Percentiles rank a stretch among this genome's conserved stretches.
Conservation (phyloP, 1,139 yeast genomes). For the Hanseniaspora gamundiae region DNA sequence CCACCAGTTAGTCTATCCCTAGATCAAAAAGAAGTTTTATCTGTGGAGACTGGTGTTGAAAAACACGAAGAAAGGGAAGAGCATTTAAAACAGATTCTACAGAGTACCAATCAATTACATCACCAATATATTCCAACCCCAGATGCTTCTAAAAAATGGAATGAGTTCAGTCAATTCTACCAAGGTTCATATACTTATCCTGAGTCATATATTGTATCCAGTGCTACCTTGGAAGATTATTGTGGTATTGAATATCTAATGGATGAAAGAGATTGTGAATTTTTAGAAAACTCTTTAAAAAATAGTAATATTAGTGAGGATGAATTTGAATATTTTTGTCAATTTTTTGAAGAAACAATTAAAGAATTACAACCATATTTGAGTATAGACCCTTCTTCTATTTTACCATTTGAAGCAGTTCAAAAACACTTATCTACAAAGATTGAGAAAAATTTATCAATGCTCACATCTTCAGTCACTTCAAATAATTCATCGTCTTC, state of each 20-base stretch:
- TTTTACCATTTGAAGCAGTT: constrained; percentile 60
- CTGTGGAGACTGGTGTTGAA: constrained; percentile 96
- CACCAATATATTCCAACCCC: constrained; percentile 84
- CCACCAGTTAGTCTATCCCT: constrained; percentile 3
- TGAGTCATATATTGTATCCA: constrained; percentile 68
- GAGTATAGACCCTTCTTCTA: constrained; percentile 69
- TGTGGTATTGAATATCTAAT: constrained; percentile 76
- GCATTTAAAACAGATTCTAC: constrained; percentile 74
- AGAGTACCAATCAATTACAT: constrained; percentile 23
- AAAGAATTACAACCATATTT: constrained; percentile 81
- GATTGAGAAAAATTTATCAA: constrained; percentile 8
- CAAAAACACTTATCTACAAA: constrained; percentile 30
- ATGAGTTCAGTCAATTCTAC: constrained; percentile 63
- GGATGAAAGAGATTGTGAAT: constrained; percentile 81
- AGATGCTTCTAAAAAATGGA: constrained; percentile 80
- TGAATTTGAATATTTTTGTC: constrained; percentile 74
- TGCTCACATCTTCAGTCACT: not conserved
- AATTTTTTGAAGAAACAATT: constrained; percentile 61
- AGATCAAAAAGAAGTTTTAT: constrained; percentile 63
- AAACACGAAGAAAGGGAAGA: constrained; percentile 96
- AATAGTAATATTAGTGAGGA: constrained; percentile 46
- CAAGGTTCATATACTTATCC: constrained; percentile 60
- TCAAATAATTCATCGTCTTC: constrained; percentile 7
- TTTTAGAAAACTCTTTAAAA: constrained; percentile 31
- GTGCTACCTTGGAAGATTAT: constrained; percentile 93